A percentile compares a stretch with the other conserved stretches of the same genome.
Conservation (phyloP, 2,329 filamentous ascomycete species). For the Penicillium polonicum region DNA sequence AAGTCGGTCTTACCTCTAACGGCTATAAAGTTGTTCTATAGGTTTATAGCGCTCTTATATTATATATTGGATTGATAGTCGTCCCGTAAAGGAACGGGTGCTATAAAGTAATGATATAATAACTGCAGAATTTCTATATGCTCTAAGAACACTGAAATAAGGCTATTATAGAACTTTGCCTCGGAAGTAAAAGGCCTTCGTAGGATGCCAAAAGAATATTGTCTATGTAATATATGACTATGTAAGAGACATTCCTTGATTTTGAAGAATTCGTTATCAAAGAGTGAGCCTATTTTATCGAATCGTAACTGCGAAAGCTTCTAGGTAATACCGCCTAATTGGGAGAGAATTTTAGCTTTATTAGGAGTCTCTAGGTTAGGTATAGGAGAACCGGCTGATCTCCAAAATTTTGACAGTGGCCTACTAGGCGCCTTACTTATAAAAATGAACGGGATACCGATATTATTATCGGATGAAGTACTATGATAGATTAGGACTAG, state of each 20-base stretch:
- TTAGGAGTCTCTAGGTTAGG: not conserved
- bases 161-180: not conserved
- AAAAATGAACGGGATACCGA: not conserved
- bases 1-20: conserved; percentile 22
- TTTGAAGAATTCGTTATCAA: not conserved
- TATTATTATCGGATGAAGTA: not conserved
- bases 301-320: not conserved
- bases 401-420: not conserved
- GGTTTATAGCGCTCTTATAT: conserved; percentile 17
- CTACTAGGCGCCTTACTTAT: not conserved
- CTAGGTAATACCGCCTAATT: not conserved
- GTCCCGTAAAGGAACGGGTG: conserved; percentile 11
- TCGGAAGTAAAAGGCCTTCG: not conserved
- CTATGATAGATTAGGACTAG: not conserved
- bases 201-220: not conserved
- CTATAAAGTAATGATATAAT: conserved; percentile 17
- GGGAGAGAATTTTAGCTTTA: conserved; percentile 1
- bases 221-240: not conserved
- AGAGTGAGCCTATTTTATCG: not conserved
- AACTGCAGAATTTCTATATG: conserved; percentile 18
- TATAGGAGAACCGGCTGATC: not conserved
- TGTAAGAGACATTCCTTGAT: conserved; percentile 1
- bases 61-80: conserved; percentile 13
- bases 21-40: conserved; percentile 29
- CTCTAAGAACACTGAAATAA: not conserved